phyloP scores from a whole-genome alignment of 2,329 filamentous ascomycete species.

The Myriangium duriaei region DNA sequence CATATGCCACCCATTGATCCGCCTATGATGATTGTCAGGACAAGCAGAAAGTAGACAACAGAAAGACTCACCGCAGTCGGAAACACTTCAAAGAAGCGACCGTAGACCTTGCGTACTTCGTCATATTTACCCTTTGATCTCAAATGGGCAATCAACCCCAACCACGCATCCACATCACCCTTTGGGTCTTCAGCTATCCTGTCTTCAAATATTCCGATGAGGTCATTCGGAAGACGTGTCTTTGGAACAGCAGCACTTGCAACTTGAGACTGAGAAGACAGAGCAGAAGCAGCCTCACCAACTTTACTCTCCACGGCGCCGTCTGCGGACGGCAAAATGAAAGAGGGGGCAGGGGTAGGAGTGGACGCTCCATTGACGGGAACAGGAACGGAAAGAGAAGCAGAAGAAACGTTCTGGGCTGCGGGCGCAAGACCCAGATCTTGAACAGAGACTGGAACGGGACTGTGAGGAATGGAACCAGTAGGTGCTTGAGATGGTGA shows the following conservation, averaged over 20 bases:
- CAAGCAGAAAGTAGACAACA: neutral
- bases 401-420: conserved; percentile 10
- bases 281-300: neutral
- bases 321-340: neutral
- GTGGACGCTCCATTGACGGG: conserved; percentile 17
- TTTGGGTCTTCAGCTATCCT: conserved; percentile 84
- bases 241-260: conserved; percentile 23
- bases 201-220: conserved; percentile 71
- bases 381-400: conserved; percentile 14
- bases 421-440: conserved; percentile 7
- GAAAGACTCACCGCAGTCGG: conserved; percentile 68
- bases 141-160: conserved; percentile 74
- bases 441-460: conserved; percentile 9
- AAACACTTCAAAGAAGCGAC: conserved; percentile 77
- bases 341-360: conserved; percentile 10
- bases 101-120: conserved; percentile 66
- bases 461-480: conserved; percentile 11
- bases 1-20: conserved; percentile 80
- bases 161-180: conserved; percentile 86
- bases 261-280: conserved; percentile 9
- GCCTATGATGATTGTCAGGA: conserved; percentile 47
- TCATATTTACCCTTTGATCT: conserved; percentile 71
- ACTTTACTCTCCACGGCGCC: neutral
- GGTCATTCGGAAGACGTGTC: conserved; percentile 56
- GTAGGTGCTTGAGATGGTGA: conserved; percentile 10